These are phyloP conservation scores for Nymphaea thermarum DNA, from an alignment of 164 flowering plant species.

Conservation along the genomic window DNA sequence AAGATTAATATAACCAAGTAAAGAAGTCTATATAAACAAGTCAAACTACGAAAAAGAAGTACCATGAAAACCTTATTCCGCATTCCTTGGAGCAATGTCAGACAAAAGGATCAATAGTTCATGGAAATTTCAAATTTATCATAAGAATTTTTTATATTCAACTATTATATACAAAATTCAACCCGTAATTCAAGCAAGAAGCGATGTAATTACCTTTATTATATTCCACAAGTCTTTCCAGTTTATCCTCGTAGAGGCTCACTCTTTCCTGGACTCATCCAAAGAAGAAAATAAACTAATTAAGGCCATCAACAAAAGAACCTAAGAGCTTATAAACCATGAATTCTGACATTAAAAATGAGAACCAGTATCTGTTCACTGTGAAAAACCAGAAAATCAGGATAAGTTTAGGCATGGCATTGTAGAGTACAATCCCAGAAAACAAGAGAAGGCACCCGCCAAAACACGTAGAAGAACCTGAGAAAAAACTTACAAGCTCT, in stretches of 20 bases:
- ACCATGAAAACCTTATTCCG: too few species aligned
- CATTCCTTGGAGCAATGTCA: too few species aligned
- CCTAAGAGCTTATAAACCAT: not conserved
- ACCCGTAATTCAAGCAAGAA: not conserved
- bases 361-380: not conserved
- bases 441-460: not conserved
- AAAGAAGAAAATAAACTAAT: too few species aligned
- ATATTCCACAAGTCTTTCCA: constrained; percentile 41
- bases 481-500: constrained; percentile 47
- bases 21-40: too few species aligned
- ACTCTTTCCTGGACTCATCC: constrained; percentile 51
- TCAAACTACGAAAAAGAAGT: too few species aligned
- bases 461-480: not conserved
- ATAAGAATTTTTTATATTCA: too few species aligned
- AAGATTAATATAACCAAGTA: constrained; percentile 12
- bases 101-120: too few species aligned
- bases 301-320: not conserved
- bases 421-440: not conserved
- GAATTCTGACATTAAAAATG: not conserved
- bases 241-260: constrained; percentile 67
- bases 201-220: constrained; percentile 48
- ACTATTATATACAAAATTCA: too few species aligned
- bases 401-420: not conserved
- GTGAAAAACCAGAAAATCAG: not conserved
- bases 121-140: too few species aligned